A percentile compares a stretch with the other conserved stretches of the same genome.
Evolutionary conservation across 352 stramenopile species (phyloP).

Genomic region (Globisporangium rhizosaccharum): DNA sequence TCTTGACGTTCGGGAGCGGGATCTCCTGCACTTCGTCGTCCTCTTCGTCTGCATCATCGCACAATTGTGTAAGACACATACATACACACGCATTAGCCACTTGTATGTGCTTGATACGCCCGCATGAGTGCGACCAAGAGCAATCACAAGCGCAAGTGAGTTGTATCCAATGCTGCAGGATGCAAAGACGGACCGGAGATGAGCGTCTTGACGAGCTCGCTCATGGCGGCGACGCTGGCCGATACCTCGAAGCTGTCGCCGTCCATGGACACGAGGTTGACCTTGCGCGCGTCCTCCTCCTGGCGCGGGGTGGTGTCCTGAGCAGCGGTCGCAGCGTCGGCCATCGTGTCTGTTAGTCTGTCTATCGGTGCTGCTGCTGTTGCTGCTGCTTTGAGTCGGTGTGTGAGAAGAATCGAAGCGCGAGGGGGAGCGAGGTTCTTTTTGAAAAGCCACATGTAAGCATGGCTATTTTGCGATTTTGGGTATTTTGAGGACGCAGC

Average conservation of each 20-base stretch:
- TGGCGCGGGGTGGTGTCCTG: slow-evolving; percentile 35
- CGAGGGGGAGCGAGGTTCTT: background rate
- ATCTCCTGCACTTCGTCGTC: slow-evolving; percentile 96
- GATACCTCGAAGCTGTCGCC: slow-evolving; percentile 95
- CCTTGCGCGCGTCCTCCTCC: slow-evolving; percentile 78
- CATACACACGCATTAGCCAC: background rate
- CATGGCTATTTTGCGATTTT: too few relatives aligned
- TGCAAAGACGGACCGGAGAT: slow-evolving; percentile 77
- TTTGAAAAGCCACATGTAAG: too few relatives aligned
- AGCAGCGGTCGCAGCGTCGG: slow-evolving; percentile 36
- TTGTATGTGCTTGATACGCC: too few relatives aligned
- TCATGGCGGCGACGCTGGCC: slow-evolving; percentile 94
- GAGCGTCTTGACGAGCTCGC: slow-evolving; percentile 97
- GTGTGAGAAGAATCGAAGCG: background rate
- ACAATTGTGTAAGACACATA: background rate
- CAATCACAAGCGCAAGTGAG: too few relatives aligned
- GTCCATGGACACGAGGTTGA: slow-evolving; percentile 91
- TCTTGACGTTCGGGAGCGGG: slow-evolving; percentile 97
- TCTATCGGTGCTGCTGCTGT: background rate
- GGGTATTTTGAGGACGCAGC: too few relatives aligned
- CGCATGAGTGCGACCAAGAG: too few relatives aligned
- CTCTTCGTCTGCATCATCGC: slow-evolving; percentile 69
- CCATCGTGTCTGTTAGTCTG: slow-evolving; percentile 26
- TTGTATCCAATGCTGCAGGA: background rate
- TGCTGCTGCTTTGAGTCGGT: too few relatives aligned